phyloP scores from a whole-genome alignment of 2,329 filamentous ascomycete species.

The Metarhizium album region DNA sequence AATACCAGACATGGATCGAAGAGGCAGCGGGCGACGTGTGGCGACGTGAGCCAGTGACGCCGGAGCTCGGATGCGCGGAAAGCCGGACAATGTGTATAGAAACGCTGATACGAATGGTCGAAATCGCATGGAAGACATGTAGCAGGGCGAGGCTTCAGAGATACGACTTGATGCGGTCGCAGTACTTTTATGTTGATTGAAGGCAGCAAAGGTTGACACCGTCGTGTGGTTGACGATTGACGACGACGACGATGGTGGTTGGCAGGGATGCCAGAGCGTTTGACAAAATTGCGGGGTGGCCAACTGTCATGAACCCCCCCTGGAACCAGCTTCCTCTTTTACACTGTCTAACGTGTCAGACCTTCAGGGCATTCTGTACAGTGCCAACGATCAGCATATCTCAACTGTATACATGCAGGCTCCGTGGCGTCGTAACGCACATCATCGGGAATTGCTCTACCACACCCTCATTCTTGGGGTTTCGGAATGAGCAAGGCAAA shows the following conservation, averaged over 20 bases:
- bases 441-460: too few relatives aligned
- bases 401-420: too few relatives aligned
- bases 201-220: not conserved
- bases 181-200: not conserved
- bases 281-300: constrained; percentile 7
- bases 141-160: not conserved
- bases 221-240: too few relatives aligned
- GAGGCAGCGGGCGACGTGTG: constrained; percentile 16
- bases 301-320: not conserved
- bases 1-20: constrained; percentile 61
- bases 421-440: too few relatives aligned
- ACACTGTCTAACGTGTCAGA: too few relatives aligned
- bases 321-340: too few relatives aligned
- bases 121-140: constrained; percentile 35
- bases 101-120: constrained; percentile 36
- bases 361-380: too few relatives aligned
- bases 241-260: not conserved
- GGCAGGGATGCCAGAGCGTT: not conserved
- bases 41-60: constrained; percentile 11
- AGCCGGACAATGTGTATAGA: constrained; percentile 35
- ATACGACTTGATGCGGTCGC: not conserved
- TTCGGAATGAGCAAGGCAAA: too few relatives aligned
- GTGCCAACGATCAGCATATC: too few relatives aligned
- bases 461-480: too few relatives aligned
- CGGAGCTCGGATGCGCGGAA: constrained; percentile 23